Evolutionary conservation across 2,329 filamentous ascomycete species (phyloP), one percentile per base, ranked within the genome.

Genomic region (Talaromyces sp.): DNA sequence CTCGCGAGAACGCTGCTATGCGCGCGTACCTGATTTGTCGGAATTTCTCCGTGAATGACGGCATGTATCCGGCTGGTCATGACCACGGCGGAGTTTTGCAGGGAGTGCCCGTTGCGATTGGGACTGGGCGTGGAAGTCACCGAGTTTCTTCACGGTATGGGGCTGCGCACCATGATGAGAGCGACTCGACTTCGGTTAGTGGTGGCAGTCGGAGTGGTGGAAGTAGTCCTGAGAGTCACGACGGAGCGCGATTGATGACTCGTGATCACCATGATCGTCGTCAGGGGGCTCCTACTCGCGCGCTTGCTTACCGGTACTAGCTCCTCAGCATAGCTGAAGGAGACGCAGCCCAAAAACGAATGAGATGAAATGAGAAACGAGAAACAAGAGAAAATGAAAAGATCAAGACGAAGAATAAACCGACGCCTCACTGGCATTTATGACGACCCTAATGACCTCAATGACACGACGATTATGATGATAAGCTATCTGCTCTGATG

Each of bases 11-110:
- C 73, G 94, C 94, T 31, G 94, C 94, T 67, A 96, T 96, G 87
- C 90, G 93, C 68, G 94, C 94, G 65, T 98, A 97, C 80, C 94
- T 97, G 87, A 95, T 97, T 70, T 97, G 94, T 84, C 90, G 93
- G 69, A 97, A 97, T 84, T 97, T 97, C 81, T 96, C 92, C 64
- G 91, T 96, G 78, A 97, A 97, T 76, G 93, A 96, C 73, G 94
- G 94, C 76, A 97, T 96, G 92, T 87, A 86, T 69, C 87, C 74
- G 74, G 84, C 70, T 72, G 87, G 79, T 69, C 85, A 76, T 81
- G 84, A 73, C 77, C 85, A 77, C 75, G 85, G 77, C 70, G 82
- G 77, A 22, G 79, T 85, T 25, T 80, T 87, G 50, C 87, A 89
- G 76, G 87, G 87, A 5, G 78, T 88, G 27, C 87, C 87, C 1